phyloP scores from a whole-genome alignment of 2,329 filamentous ascomycete genomes.

The Lachnellula subtilissima region DNA sequence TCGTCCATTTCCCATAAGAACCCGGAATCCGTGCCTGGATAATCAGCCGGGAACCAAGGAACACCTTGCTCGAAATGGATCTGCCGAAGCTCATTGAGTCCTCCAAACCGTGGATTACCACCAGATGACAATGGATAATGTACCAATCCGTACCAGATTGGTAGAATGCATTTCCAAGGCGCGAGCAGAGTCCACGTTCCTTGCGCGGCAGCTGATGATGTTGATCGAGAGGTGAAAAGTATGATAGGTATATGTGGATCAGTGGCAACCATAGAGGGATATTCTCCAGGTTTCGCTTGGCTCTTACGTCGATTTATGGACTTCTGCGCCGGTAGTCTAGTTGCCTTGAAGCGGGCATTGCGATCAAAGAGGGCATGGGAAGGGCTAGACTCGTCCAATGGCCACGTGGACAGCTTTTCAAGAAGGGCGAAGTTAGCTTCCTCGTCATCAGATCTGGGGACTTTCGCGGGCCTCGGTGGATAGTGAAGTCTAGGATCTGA shows the following conservation, averaged over 20 bases:
- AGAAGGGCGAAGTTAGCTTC: conserved; percentile 42
- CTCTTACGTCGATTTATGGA: conserved; percentile 73
- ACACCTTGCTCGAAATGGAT: conserved; percentile 72
- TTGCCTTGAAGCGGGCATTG: conserved; percentile 58
- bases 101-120: conserved; percentile 76
- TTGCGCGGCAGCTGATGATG: conserved; percentile 45
- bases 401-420: conserved; percentile 62
- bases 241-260: conserved; percentile 78
- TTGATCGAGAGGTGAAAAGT: conserved; percentile 56
- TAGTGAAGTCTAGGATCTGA: conserved; percentile 77
- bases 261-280: conserved; percentile 49
- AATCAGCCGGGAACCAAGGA: conserved; percentile 85
- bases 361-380: conserved; percentile 63
- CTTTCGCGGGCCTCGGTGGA: conserved; percentile 57
- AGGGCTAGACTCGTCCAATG: conserved; percentile 49
- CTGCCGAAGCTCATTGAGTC: conserved; percentile 73
- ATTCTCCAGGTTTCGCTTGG: conserved; percentile 55
- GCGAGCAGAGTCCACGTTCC: conserved; percentile 79
- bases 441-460: conserved; percentile 35
- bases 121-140: conserved; percentile 76
- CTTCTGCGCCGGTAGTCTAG: conserved; percentile 68
- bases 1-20: conserved; percentile 71
- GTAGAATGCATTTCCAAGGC: conserved; percentile 83
- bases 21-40: conserved; percentile 72
- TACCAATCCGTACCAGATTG: conserved; percentile 82